These are phyloP conservation scores for Russula sp. DNA, from an alignment of 768 basidiomycete genomes.

Conservation along the genomic window DNA sequence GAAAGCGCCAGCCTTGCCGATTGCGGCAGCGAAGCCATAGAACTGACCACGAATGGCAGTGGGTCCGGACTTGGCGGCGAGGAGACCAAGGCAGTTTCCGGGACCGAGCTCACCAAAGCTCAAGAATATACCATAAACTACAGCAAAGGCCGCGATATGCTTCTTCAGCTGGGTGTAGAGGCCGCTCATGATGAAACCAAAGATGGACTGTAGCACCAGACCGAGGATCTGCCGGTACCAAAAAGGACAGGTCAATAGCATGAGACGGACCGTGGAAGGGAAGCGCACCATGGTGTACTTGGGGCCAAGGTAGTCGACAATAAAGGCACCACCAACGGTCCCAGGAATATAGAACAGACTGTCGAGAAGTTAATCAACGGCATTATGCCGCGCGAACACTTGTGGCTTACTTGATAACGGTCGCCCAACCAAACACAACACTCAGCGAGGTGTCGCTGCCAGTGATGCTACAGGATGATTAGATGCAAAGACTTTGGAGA, in stretches of 20 bases:
- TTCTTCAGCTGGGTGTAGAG: conserved; percentile 54
- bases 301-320: conserved; percentile 69
- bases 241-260: neutral
- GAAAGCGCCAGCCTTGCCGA: conserved; percentile 82
- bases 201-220: conserved; percentile 55
- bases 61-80: conserved; percentile 79
- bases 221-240: conserved; percentile 61
- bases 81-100: conserved; percentile 78
- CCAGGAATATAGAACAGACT: conserved; percentile 66
- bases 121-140: conserved; percentile 88
- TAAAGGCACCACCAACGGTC: conserved; percentile 65
- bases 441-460: conserved; percentile 43
- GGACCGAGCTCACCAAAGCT: conserved; percentile 86
- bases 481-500: neutral
- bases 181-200: conserved; percentile 90
- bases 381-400: conserved; percentile 27
- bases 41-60: conserved; percentile 82
- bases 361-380: conserved; percentile 15
- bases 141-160: conserved; percentile 70
- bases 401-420: conserved; percentile 65
- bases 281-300: conserved; percentile 60
- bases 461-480: conserved; percentile 41
- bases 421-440: conserved; percentile 75
- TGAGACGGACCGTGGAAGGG: neutral
- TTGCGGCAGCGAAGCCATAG: conserved; percentile 79